phyloP scores from a whole-genome alignment of 495 filamentous ascomycete species.

The Trichoderma reesei region DNA sequence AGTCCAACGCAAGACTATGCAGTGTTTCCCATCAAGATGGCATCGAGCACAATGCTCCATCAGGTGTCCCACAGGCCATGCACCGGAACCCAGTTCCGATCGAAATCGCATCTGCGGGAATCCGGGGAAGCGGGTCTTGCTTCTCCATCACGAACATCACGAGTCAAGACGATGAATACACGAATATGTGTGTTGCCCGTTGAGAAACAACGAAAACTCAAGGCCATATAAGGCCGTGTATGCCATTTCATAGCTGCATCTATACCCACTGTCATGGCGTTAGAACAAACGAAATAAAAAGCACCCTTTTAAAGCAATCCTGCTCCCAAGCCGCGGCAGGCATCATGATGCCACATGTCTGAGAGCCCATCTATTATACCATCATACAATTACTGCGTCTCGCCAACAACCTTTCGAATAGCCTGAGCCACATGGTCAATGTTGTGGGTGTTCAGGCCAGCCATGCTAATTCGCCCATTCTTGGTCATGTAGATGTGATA shows the following conservation, averaged over 20 bases:
- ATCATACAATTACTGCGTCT: neutral
- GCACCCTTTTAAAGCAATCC: neutral
- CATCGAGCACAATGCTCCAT: no score
- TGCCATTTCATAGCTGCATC: conserved; percentile 1
- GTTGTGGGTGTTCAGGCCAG: conserved; percentile 83
- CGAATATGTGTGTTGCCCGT: neutral
- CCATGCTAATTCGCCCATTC: conserved; percentile 96
- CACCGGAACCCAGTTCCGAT: neutral
- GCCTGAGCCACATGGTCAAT: conserved; percentile 87
- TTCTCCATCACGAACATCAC: neutral
- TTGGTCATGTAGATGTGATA: conserved; percentile 97
- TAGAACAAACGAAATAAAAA: neutral
- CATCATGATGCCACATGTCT: neutral
- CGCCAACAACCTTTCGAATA: conserved; percentile 65
- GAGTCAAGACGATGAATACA: neutral
- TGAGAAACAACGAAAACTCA: neutral
- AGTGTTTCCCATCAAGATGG: no score
- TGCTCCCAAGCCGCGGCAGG: neutral
- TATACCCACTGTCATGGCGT: neutral
- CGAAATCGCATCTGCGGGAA: neutral
- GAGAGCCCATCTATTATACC: neutral
- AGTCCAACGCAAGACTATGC: no score
- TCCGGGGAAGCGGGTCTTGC: neutral
- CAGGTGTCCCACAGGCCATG: neutral
- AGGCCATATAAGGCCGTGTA: neutral